Percentiles rank a stretch among this genome's conserved stretches.
Conservation (phyloP, 805 yeast species). For the Saccharomyces kudriavzevii region DNA sequence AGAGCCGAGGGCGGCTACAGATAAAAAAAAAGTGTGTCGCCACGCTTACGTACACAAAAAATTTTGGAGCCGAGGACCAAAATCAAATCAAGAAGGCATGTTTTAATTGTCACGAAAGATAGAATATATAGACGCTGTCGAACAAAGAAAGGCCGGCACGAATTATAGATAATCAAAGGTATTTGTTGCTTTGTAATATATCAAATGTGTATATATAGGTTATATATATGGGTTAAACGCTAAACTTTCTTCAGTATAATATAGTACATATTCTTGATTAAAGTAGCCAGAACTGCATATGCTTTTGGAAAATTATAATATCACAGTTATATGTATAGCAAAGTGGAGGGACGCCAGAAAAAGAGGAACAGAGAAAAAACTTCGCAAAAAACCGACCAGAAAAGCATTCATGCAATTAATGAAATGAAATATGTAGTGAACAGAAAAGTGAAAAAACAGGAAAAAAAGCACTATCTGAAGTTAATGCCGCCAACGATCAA, state of each 20-base stretch:
- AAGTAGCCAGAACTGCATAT: neutral
- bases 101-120: neutral
- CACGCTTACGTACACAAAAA: neutral
- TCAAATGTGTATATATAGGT: neutral
- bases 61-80: neutral
- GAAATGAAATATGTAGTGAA: neutral
- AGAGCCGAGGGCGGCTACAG: neutral
- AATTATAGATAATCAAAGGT: neutral
- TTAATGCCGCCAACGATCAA: neutral
- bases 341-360: neutral
- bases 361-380: neutral
- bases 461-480: neutral
- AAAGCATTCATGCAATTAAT: neutral
- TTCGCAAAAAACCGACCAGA: neutral
- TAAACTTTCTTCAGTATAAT: neutral
- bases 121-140: neutral
- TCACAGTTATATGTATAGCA: neutral
- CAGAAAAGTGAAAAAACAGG: neutral
- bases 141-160: neutral
- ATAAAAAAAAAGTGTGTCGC: neutral
- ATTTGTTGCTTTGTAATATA: neutral
- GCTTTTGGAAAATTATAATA: neutral
- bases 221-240: neutral
- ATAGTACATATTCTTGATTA: neutral
- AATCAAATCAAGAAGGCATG: neutral